Evolutionary conservation across 2,329 filamentous ascomycete species (phyloP).

Genomic region (Bisporella sp.): DNA sequence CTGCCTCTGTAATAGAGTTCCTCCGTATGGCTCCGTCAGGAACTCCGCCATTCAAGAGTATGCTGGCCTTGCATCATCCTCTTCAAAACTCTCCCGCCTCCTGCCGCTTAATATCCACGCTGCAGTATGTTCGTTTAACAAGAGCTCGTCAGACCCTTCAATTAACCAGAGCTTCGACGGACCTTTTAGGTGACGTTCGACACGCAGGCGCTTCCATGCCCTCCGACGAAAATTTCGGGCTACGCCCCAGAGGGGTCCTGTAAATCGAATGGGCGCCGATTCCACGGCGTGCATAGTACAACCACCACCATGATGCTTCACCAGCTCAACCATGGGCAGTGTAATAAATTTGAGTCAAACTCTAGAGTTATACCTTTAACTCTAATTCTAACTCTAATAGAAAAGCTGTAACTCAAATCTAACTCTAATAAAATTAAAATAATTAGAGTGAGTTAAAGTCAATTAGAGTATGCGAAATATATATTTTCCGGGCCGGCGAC

Average conservation of each 20-base stretch:
- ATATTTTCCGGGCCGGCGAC: too few relatives aligned
- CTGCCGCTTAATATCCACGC: slow-evolving; percentile 1
- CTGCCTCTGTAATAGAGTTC: slow-evolving; percentile 1
- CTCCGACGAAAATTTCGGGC: neutral
- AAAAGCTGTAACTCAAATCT: too few relatives aligned
- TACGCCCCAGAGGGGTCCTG: slow-evolving; percentile 1
- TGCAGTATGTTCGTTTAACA: neutral
- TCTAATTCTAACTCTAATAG: too few relatives aligned
- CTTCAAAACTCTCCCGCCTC: neutral
- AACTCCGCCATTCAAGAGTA: slow-evolving; percentile 1
- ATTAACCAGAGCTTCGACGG: slow-evolving; percentile 1
- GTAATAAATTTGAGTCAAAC: too few relatives aligned
- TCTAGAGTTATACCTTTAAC: too few relatives aligned
- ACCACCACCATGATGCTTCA: neutral
- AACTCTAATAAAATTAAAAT: too few relatives aligned
- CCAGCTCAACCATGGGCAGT: too few relatives aligned
- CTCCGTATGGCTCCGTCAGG: neutral
- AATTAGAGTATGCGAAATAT: too few relatives aligned
- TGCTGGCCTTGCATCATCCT: neutral
- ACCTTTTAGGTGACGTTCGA: neutral
- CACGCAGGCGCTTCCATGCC: neutral
- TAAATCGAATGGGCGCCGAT: neutral
- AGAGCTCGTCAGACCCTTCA: neutral
- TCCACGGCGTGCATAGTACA: too few relatives aligned
- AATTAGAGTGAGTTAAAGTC: too few relatives aligned